Percentiles rank a stretch among this genome's conserved stretches.
These are phyloP conservation scores for Diaporthe sp. DNA, from an alignment of 2,329 filamentous ascomycete species.

Conservation along the genomic window DNA sequence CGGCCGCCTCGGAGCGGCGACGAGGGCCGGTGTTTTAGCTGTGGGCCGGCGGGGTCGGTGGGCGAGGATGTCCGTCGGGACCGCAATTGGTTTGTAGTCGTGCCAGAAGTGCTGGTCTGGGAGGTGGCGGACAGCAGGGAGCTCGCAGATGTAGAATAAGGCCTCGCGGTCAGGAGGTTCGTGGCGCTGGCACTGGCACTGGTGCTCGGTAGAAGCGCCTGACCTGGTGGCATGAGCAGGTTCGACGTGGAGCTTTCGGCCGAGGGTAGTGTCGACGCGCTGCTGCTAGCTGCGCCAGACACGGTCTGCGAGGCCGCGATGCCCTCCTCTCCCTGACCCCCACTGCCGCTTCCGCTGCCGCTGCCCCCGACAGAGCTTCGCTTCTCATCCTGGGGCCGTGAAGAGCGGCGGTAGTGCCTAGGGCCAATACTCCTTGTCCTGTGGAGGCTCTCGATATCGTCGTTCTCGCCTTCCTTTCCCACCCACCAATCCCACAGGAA, in stretches of 20 bases:
- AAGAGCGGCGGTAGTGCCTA: constrained; percentile 46
- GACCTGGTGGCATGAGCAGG: constrained; percentile 48
- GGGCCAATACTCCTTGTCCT: constrained; percentile 53
- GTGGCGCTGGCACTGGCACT: constrained; percentile 44
- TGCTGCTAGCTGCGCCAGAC: constrained; percentile 40
- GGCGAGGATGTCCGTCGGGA: constrained; percentile 47
- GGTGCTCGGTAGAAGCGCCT: constrained; percentile 44
- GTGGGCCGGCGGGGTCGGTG: constrained; percentile 50
- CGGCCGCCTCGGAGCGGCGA: constrained; percentile 55
- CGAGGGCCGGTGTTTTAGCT: constrained; percentile 49
- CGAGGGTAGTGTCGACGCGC: constrained; percentile 50
- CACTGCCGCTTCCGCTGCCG: constrained; percentile 47
- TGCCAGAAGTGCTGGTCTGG: constrained; percentile 46
- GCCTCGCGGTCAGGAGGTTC: constrained; percentile 52
- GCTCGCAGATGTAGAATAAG: constrained; percentile 67
- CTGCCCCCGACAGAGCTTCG: constrained; percentile 39
- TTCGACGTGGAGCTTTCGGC: constrained; percentile 64
- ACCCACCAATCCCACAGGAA: constrained; percentile 93
- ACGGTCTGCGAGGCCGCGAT: constrained; percentile 32
- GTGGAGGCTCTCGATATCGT: constrained; percentile 57
- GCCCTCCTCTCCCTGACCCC: constrained; percentile 37
- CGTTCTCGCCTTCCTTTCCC: constrained; percentile 71
- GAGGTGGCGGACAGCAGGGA: constrained; percentile 65
- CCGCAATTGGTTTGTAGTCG: constrained; percentile 45
- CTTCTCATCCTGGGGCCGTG: constrained; percentile 43